Evolutionary conservation across 306 rosid genomes (phyloP).

Genomic region (Neltuma alba): DNA sequence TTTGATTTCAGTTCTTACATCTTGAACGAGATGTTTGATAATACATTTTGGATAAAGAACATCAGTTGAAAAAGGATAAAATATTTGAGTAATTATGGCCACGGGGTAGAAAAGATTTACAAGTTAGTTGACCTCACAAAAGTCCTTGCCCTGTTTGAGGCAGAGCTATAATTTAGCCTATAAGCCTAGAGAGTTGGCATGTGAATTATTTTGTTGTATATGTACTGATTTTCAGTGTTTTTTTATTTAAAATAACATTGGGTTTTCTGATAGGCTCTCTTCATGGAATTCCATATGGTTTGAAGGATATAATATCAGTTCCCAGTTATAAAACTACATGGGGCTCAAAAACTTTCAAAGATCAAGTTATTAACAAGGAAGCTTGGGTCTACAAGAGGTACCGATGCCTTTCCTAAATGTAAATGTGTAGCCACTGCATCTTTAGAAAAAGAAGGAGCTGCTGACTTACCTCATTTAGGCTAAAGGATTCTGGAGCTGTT

Average conservation of each 20-base stretch:
- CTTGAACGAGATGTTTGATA: background rate
- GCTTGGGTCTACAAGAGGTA: conserved; percentile 84
- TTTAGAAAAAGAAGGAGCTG: conserved; percentile 7
- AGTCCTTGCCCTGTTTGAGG: conserved; percentile 5
- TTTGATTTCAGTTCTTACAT: background rate
- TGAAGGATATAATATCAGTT: conserved; percentile 80
- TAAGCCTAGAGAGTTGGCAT: conserved; percentile 9
- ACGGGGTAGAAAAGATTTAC: conserved; percentile 2
- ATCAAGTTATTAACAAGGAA: conserved; percentile 65
- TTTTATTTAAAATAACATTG: background rate
- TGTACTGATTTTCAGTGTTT: conserved; percentile 7
- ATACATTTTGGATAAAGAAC: background rate
- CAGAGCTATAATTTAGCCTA: background rate
- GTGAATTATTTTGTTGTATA: background rate
- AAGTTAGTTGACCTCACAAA: background rate
- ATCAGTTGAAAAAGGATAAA: background rate
- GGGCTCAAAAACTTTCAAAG: conserved; percentile 73
- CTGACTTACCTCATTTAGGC: conserved; percentile 41
- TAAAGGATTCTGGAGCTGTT: conserved; percentile 70
- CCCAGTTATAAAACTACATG: conserved; percentile 80
- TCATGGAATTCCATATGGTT: conserved; percentile 85
- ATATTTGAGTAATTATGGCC: conserved; percentile 2
- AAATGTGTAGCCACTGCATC: conserved; percentile 23
- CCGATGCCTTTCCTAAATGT: background rate
- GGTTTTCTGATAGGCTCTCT: conserved; percentile 62